Conservation (phyloP, 2,329 filamentous ascomycete species). For the Penicillium sp. region DNA sequence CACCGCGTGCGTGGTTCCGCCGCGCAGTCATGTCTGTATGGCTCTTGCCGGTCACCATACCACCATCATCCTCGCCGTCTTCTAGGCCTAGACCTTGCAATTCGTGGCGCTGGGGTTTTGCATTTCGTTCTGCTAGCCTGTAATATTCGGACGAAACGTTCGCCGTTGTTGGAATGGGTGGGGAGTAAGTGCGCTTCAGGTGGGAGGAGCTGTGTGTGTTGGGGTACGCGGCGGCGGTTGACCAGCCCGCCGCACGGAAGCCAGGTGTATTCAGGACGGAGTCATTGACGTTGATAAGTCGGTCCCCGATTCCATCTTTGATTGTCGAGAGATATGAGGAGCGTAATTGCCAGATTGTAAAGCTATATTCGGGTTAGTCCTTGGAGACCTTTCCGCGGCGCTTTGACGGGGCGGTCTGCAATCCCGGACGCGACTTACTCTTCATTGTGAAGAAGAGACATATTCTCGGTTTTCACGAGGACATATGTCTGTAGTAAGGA, state of each 20-base stretch:
- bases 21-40: conserved; percentile 59
- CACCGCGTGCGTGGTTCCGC: conserved; percentile 30
- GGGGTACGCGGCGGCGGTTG: conserved; percentile 39
- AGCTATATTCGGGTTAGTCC: conserved; percentile 44
- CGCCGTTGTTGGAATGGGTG: conserved; percentile 60
- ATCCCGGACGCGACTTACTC: conserved; percentile 41
- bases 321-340: conserved; percentile 64
- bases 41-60: conserved; percentile 61
- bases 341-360: conserved; percentile 65
- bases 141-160: conserved; percentile 64
- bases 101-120: conserved; percentile 31
- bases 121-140: conserved; percentile 46
- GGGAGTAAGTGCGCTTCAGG: conserved; percentile 64
- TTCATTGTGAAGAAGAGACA: conserved; percentile 54
- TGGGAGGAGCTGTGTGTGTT: conserved; percentile 48
- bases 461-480: conserved; percentile 23
- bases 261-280: conserved; percentile 63
- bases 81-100: conserved; percentile 38
- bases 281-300: conserved; percentile 64
- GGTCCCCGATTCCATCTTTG: conserved; percentile 66
- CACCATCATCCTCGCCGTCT: conserved; percentile 60
- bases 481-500: not conserved
- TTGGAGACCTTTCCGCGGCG: conserved; percentile 1
- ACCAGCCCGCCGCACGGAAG: conserved; percentile 65
- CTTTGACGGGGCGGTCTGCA: not conserved